phyloP scores from a whole-genome alignment of 108 stramenopile genomes.

The Skeletonema tropicum region DNA sequence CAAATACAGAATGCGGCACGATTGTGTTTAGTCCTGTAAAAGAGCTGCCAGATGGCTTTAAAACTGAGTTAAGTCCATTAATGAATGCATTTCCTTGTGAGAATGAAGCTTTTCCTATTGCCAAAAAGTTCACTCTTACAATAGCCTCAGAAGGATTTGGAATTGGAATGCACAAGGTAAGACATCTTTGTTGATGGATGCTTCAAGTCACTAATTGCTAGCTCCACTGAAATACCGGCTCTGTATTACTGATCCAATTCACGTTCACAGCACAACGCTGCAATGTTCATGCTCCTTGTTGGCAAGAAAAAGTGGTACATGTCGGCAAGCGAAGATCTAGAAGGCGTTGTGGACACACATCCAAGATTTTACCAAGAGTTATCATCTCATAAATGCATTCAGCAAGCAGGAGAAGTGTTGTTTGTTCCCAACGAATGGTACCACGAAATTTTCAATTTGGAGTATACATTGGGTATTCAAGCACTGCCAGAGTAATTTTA shows the following conservation, averaged over 20 bases:
- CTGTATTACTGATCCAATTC: too few relatives aligned
- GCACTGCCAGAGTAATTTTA: constrained; percentile 32
- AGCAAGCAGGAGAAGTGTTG: constrained; percentile 42
- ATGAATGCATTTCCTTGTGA: constrained; percentile 10
- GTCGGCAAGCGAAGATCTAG: constrained; percentile 19
- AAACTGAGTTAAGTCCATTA: constrained; percentile 11
- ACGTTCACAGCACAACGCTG: constrained; percentile 33
- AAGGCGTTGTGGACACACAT: constrained; percentile 27
- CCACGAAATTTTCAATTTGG: constrained; percentile 51
- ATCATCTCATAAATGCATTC: constrained; percentile 50
- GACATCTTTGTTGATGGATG: too few relatives aligned
- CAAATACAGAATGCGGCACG: constrained; percentile 16
- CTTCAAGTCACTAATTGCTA: too few relatives aligned
- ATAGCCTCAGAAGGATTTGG: constrained; percentile 49
- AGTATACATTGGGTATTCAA: constrained; percentile 43
- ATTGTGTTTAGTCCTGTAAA: constrained; percentile 51
- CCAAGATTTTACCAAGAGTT: constrained; percentile 38
- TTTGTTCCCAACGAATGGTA: constrained; percentile 50
- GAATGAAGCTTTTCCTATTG: background rate
- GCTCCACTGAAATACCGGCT: too few relatives aligned
- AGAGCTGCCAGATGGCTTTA: constrained; percentile 33
- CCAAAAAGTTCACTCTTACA: constrained; percentile 33
- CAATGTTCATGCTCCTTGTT: constrained; percentile 37
- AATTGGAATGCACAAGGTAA: constrained; percentile 47
- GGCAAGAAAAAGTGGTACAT: constrained; percentile 56